Conservation (phyloP, 78 protist genomes). For the Isochrysis galbana region DNA sequence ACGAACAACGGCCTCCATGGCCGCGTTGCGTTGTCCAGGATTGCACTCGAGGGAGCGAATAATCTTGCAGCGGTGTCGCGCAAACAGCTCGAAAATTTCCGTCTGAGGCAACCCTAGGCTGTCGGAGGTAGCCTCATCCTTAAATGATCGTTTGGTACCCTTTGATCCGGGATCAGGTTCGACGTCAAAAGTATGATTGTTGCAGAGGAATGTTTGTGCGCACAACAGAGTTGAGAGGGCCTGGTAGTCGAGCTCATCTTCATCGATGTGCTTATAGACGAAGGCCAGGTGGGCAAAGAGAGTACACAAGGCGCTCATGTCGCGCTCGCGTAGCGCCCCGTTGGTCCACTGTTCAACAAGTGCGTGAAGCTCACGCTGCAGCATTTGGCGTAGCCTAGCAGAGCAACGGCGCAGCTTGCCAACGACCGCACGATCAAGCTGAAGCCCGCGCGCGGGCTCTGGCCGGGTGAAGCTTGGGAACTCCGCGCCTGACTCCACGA, state of each 20-base stretch:
- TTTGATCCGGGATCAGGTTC: background rate
- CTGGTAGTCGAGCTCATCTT: conserved; percentile 6
- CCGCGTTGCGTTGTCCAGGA: background rate
- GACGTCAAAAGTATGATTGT: background rate
- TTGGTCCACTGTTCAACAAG: background rate
- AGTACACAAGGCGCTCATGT: background rate
- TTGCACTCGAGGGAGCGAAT: background rate
- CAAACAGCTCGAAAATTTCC: conserved; percentile 6
- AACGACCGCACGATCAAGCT: background rate
- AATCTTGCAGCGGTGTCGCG: conserved; percentile 15
- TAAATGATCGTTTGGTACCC: background rate
- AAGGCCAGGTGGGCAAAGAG: background rate
- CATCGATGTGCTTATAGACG: background rate
- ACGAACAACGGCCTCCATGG: background rate
- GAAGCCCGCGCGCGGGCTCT: conserved; percentile 8
- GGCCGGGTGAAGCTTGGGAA: background rate
- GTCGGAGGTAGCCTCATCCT: background rate
- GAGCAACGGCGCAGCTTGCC: background rate
- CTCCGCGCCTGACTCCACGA: background rate
- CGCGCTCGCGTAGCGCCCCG: background rate
- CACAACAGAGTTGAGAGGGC: background rate
- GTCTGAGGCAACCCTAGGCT: conserved; percentile 2
- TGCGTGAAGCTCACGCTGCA: background rate
- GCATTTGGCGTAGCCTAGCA: background rate
- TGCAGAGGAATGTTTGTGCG: conserved; percentile 8